These are phyloP conservation scores for Thermochaetoides thermophila DNA, from an alignment of 495 filamentous ascomycete species.

Conservation along the genomic window DNA sequence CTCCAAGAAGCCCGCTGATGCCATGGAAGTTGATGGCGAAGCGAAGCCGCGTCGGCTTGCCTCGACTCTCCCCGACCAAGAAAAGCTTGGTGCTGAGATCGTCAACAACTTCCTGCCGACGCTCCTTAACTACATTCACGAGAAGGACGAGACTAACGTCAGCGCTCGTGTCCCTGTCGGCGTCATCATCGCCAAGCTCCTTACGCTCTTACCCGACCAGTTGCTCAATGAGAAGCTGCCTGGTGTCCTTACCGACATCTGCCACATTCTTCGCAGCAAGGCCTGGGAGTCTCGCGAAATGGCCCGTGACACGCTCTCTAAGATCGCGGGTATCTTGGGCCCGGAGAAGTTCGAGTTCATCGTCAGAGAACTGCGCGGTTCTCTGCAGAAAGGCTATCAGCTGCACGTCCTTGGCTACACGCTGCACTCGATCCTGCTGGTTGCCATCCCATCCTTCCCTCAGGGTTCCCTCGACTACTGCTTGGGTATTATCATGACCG, in stretches of 20 bases:
- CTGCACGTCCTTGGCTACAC: slow-evolving; percentile 93
- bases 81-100: slow-evolving; percentile 61
- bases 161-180: slow-evolving; percentile 81
- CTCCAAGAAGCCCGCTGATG: slow-evolving; percentile 23
- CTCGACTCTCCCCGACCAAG: slow-evolving; percentile 47
- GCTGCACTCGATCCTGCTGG: slow-evolving; percentile 77
- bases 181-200: slow-evolving; percentile 68
- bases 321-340: slow-evolving; percentile 66
- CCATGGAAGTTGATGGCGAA: slow-evolving; percentile 26
- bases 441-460: slow-evolving; percentile 53
- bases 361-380: slow-evolving; percentile 75
- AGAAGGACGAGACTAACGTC: slow-evolving; percentile 86
- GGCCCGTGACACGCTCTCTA: slow-evolving; percentile 71
- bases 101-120: slow-evolving; percentile 59
- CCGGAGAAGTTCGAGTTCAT: slow-evolving; percentile 77
- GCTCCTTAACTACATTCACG: slow-evolving; percentile 66
- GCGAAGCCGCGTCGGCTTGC: slow-evolving; percentile 33
- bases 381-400: slow-evolving; percentile 74
- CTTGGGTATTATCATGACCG: slow-evolving; percentile 53
- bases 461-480: slow-evolving; percentile 87
- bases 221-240: slow-evolving; percentile 61
- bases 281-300: slow-evolving; percentile 80
- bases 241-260: slow-evolving; percentile 76
- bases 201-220: slow-evolving; percentile 60
- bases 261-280: slow-evolving; percentile 78